Evolutionary conservation across 2,329 filamentous ascomycete genomes (phyloP).

Genomic region (Cordyceps farinosa): DNA sequence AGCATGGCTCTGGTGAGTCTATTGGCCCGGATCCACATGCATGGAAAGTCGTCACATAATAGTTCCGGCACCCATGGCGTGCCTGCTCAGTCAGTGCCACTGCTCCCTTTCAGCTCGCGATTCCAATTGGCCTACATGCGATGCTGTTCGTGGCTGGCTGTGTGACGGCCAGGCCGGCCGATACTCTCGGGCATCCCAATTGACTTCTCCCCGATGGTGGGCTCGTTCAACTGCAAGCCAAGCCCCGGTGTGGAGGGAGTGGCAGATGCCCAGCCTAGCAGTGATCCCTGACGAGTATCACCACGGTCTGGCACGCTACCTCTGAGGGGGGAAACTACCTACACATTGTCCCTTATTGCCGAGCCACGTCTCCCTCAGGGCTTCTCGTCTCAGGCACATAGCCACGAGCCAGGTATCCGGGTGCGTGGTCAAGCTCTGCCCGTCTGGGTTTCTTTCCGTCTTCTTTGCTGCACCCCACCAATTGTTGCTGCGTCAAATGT

Average conservation of each 20-base stretch:
- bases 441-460: background rate
- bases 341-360: background rate
- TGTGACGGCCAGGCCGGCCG: background rate
- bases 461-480: background rate
- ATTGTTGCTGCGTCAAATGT: background rate
- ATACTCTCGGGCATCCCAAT: background rate
- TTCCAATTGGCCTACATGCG: background rate
- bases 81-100: background rate
- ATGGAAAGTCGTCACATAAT: background rate
- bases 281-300: slow-evolving; percentile 1
- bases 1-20: background rate
- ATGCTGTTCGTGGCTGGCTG: background rate
- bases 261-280: background rate
- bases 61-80: background rate
- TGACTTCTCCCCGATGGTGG: background rate
- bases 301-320: background rate
- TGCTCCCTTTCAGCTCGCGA: background rate
- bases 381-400: background rate
- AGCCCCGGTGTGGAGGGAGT: background rate
- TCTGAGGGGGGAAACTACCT: background rate
- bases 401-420: background rate
- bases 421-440: background rate
- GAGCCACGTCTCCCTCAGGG: background rate
- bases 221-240: slow-evolving; percentile 6
- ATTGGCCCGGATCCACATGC: background rate